Conservation (phyloP, 768 basidiomycete genomes). For the Panellus pusillus region DNA sequence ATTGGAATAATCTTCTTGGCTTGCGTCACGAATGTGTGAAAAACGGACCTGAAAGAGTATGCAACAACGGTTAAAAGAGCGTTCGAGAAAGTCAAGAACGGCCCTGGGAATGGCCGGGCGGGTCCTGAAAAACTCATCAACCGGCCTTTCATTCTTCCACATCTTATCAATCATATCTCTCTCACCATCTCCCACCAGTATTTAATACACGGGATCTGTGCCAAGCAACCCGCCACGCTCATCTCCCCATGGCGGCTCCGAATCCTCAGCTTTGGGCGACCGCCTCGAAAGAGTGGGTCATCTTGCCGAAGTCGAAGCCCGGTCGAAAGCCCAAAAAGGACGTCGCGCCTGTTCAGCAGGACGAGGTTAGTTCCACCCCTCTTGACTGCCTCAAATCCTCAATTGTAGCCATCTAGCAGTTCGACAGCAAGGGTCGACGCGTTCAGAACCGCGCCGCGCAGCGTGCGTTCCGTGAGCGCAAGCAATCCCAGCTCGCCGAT, state of each 20-base stretch:
- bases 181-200: conserved; percentile 14
- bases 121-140: background rate
- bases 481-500: conserved; percentile 85
- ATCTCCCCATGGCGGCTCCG: conserved; percentile 18
- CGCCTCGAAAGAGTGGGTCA: conserved; percentile 92
- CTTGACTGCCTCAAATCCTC: background rate
- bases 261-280: conserved; percentile 20
- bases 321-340: conserved; percentile 88
- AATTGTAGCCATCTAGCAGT: conserved; percentile 24
- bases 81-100: background rate
- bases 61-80: conserved; percentile 12
- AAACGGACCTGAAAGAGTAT: background rate
- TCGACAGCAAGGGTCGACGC: conserved; percentile 63
- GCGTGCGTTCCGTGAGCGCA: conserved; percentile 86
- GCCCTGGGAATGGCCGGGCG: background rate
- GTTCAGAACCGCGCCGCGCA: conserved; percentile 87
- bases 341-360: conserved; percentile 35
- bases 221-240: conserved; percentile 50
- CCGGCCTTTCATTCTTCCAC: background rate
- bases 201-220: background rate
- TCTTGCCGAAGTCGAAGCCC: conserved; percentile 83
- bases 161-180: conserved; percentile 10
- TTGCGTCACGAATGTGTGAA: conserved; percentile 8
- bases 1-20: conserved; percentile 17
- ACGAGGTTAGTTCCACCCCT: conserved; percentile 44